phyloP scores from a whole-genome alignment of 78 protist species.

The Dictyostelium firmibasis region DNA sequence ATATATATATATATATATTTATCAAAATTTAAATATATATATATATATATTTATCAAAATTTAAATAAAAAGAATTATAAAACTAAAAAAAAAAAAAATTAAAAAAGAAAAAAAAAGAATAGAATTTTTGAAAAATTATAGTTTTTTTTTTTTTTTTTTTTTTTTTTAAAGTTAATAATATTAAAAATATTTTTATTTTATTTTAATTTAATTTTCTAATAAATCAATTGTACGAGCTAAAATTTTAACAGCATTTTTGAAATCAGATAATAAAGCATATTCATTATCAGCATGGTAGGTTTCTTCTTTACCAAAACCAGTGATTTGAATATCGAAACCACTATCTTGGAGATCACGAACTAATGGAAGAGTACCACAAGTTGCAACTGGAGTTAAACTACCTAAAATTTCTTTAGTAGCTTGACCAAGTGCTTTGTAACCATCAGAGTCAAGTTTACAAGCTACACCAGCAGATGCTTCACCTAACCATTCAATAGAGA shows the following conservation, averaged over 20 bases:
- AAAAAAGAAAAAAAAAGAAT: too few relatives aligned
- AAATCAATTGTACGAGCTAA: conserved; percentile 51
- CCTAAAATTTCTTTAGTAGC: conserved; percentile 77
- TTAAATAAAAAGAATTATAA: too few relatives aligned
- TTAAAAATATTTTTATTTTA: not conserved
- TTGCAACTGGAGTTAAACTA: conserved; percentile 65
- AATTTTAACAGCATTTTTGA: conserved; percentile 51
- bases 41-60: too few relatives aligned
- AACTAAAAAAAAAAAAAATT: not conserved
- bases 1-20: too few relatives aligned
- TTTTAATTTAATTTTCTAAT: conserved; percentile 11
- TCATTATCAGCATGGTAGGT: conserved; percentile 79
- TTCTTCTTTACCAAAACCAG: conserved; percentile 82
- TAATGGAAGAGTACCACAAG: conserved; percentile 82
- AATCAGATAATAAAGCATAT: conserved; percentile 53
- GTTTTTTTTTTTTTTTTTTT: too few relatives aligned
- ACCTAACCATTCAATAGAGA: conserved; percentile 27
- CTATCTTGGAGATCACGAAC: conserved; percentile 73
- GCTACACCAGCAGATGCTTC: conserved; percentile 55
- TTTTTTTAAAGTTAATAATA: too few relatives aligned
- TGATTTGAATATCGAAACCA: conserved; percentile 85
- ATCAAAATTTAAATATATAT: too few relatives aligned
- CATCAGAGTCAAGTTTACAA: conserved; percentile 55
- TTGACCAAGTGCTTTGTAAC: conserved; percentile 71
- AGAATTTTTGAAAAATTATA: too few relatives aligned